Conservation (phyloP, 2,329 filamentous ascomycete species). For the Neoscytalidium dimidiatum region DNA sequence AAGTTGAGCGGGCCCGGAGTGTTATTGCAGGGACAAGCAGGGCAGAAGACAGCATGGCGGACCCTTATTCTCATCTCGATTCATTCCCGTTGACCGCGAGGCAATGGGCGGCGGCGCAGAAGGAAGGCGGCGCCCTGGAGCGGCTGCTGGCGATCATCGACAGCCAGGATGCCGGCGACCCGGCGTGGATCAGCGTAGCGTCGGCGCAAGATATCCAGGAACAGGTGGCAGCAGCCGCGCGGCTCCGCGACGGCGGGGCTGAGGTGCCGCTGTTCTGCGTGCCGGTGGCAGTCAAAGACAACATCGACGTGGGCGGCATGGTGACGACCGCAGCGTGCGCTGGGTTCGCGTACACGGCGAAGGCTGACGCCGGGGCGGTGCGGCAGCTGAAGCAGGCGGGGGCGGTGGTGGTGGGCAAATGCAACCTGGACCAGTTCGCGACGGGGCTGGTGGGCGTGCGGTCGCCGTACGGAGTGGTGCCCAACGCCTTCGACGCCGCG, state of each 20-base stretch:
- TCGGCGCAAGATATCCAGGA: slow-evolving; percentile 38
- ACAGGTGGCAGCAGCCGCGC: slow-evolving; percentile 38
- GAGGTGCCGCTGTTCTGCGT: slow-evolving; percentile 51
- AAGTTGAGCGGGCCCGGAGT: too few species aligned
- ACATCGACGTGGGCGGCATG: slow-evolving; percentile 50
- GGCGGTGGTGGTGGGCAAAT: slow-evolving; percentile 58
- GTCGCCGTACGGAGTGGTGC: slow-evolving; percentile 55
- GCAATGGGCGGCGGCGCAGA: not conserved
- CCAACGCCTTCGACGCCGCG: slow-evolving; percentile 48
- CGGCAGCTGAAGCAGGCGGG: slow-evolving; percentile 49
- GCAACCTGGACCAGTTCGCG: slow-evolving; percentile 61
- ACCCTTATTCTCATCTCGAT: too few species aligned
- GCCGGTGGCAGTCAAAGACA: slow-evolving; percentile 57
- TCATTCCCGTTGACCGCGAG: not conserved
- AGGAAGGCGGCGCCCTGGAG: not conserved
- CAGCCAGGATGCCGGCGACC: not conserved
- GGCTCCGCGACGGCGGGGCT: slow-evolving; percentile 18
- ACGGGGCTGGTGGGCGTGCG: slow-evolving; percentile 59
- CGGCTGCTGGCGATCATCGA: not conserved
- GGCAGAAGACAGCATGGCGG: not conserved
- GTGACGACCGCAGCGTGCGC: slow-evolving; percentile 51
- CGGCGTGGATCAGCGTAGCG: slow-evolving; percentile 34
- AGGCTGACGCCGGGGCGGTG: slow-evolving; percentile 50
- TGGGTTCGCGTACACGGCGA: slow-evolving; percentile 45
- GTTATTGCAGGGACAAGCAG: too few species aligned